Base-by-base conservation (phyloP, 73 alveolate species). In the Breviolum minutum region DNA sequence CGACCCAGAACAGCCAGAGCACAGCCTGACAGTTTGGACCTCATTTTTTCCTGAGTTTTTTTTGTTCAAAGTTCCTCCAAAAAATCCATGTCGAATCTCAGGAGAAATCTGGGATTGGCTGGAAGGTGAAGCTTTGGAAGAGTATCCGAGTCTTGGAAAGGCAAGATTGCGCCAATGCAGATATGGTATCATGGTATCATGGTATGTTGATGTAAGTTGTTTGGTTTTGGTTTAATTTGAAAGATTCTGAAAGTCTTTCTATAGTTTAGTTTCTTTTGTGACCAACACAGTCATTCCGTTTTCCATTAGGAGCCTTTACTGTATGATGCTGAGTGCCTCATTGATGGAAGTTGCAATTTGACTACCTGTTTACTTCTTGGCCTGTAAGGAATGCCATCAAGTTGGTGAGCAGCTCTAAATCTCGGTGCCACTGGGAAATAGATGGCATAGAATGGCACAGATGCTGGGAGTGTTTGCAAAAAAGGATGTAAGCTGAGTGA, bases 111-210 rank as follows among this genome's bases (percentile, higher is more conserved):
- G 76, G 64, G 94, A 60, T 5, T 86, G 94, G 95, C 95, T 87
- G 83, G 48, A 63, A 30, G 95, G 95, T 64, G 83, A 70, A 29
- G 95, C 54, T 70, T 26, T 87, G 83, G 95, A 87, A 16, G 95
- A 87, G 95, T 87, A 87, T 64, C 95, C 95, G 95, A n/a, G 13
- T n/a, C 95, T 87, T 11, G 95, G 83, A 54, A 20, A 27, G 30
- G 30, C 77, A 20, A 71, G 26, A 71, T 20, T 30, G 4, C 8
- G 81, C 12, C 0, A 30, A 17, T 71, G 32, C 30, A 8, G 80
- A n/a, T n/a, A n/a, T n/a, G n/a, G n/a, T n/a, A n/a, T n/a, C n/a
- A n/a, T n/a, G n/a, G n/a, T n/a, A n/a, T n/a, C n/a, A n/a, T n/a
- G n/a, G n/a, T n/a, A n/a, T n/a, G n/a, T n/a, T n/a, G n/a, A n/a